Conservation (phyloP, 768 basidiomycete genomes). For the Roridomyces roridus region DNA sequence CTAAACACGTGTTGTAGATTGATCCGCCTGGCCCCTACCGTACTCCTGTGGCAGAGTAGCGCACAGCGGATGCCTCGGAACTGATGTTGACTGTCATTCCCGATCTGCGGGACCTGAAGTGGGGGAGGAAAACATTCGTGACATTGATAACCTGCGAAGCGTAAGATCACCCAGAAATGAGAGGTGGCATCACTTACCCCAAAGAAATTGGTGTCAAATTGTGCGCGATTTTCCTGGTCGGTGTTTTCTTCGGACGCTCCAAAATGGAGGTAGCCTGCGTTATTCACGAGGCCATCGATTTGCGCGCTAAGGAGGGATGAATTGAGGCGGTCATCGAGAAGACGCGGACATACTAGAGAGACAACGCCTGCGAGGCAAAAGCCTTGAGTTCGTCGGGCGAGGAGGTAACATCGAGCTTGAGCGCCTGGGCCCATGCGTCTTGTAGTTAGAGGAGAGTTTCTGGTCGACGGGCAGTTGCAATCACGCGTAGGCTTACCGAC, state of each 20-base stretch:
- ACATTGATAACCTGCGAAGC: conserved; percentile 32
- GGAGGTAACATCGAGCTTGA: background rate
- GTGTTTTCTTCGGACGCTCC: conserved; percentile 3
- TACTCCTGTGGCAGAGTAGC: conserved; percentile 14
- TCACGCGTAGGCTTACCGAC: background rate
- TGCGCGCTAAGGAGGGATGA: background rate
- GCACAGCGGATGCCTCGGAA: conserved; percentile 12
- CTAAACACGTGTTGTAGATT: too few species aligned
- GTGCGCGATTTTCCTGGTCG: background rate
- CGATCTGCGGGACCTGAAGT: conserved; percentile 22
- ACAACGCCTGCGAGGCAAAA: background rate
- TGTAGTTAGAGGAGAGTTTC: background rate
- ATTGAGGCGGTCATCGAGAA: background rate
- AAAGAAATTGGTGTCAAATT: too few species aligned
- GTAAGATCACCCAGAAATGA: too few species aligned
- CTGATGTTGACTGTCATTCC: conserved; percentile 27
- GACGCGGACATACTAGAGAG: background rate
- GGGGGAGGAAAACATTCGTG: conserved; percentile 33
- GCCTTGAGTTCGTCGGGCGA: background rate
- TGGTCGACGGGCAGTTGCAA: background rate
- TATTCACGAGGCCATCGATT: conserved; percentile 4
- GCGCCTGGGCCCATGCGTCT: background rate
- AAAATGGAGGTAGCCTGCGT: background rate
- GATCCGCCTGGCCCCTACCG: too few species aligned
- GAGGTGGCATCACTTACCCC: too few species aligned